Evolutionary conservation across 331 rosid genomes (phyloP), one percentile per base, ranked within the genome.

Genomic region (Erythrophleum ivorense): DNA sequence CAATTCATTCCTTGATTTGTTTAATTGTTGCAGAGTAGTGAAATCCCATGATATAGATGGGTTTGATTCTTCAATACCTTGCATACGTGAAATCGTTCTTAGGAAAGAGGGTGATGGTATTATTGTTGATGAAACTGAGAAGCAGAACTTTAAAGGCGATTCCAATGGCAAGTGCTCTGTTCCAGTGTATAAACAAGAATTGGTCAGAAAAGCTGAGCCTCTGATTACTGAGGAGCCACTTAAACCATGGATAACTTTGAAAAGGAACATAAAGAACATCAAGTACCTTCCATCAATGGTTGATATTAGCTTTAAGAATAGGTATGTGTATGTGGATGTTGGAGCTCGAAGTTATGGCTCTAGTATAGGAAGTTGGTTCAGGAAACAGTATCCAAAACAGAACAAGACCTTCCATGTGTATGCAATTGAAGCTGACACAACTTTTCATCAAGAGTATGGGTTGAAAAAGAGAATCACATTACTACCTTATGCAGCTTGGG

Each of bases 321-420:
- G 95, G 67, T 92, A 94, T 76, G 95, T 91, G 16, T 94, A 96
- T 73, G 97, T 96, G 48, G 99, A 96, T 80, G 98, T 96, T 83
- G 98, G 99, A 40, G 99, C 99, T 38, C 79, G 98, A 80, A 88
- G 97, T 80, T 96, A 96, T 45, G 99, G 99, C 38, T 96, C 98
- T 21, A 96, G 99, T 40, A 96, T 96, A 24, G 98, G 92, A 49
- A 89, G 98, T 71, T 96, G 99, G 99, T 94, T 94, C 70, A 92
- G 73, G 90, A 96, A 96, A 86, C 95, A 96, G 65, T 96, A 96
- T 45, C 98, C 99, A 0, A 96, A 96, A 50, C 97, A 94, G 84
- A 96, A 94, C 87, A 94, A 87, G 88, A 96, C 94, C 5, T 96
- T 96, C 50, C 88, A 96, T 34, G 94, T 96, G 34, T 96, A 89